These are phyloP conservation scores for Fusarium sp. DNA, from an alignment of 2,329 filamentous ascomycete genomes.

Conservation along the genomic window DNA sequence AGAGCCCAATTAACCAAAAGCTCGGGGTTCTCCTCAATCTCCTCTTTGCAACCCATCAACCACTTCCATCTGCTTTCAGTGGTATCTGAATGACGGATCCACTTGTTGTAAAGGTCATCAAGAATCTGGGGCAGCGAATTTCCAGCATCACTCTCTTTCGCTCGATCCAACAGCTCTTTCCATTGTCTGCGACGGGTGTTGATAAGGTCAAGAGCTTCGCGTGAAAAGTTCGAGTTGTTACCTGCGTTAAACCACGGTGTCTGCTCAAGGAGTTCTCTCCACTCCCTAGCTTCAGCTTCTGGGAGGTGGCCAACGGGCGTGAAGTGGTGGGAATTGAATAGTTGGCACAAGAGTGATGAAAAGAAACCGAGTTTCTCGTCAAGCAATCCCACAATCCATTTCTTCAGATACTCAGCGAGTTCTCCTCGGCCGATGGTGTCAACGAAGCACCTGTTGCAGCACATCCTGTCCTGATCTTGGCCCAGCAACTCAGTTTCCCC, in stretches of 20 bases:
- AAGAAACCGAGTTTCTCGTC: not conserved
- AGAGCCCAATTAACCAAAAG: not conserved
- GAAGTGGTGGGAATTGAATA: not conserved
- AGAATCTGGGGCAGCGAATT: not conserved
- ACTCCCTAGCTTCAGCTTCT: not conserved
- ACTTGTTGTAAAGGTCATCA: not conserved
- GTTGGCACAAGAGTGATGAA: not conserved
- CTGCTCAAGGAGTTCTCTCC: not conserved
- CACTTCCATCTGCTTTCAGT: not conserved
- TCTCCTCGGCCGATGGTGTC: not conserved
- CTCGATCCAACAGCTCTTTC: not conserved
- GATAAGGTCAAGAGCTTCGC: not conserved
- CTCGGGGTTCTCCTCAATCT: not conserved
- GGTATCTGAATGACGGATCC: not conserved
- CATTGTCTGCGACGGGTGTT: not conserved
- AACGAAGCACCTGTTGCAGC: conserved; percentile 19
- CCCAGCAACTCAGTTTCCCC: not conserved
- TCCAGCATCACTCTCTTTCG: not conserved
- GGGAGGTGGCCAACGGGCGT: not conserved
- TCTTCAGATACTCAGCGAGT: not conserved
- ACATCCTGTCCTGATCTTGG: not conserved
- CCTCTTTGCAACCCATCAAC: not conserved
- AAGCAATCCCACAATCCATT: not conserved
- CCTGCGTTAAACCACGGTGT: not conserved
- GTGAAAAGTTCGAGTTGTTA: not conserved